phyloP scores from a whole-genome alignment of 2,329 filamentous ascomycete species.

The Cladosporium sp. region DNA sequence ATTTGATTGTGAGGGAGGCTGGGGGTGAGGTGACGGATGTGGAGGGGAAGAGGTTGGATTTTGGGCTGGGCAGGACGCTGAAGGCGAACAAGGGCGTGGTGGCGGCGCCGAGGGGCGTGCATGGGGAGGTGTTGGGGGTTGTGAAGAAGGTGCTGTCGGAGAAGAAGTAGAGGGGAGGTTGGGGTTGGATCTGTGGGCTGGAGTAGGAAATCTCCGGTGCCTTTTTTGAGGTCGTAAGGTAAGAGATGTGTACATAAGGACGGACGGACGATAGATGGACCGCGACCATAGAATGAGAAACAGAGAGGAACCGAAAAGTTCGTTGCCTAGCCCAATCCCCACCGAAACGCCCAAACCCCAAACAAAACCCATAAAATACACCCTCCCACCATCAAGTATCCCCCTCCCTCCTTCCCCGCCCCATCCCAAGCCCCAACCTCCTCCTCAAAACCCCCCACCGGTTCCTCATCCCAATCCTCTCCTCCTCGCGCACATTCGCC shows the following conservation, averaged over 20 bases:
- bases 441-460: conserved; percentile 3
- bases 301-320: neutral
- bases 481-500: neutral
- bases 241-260: neutral
- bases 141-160: conserved; percentile 70
- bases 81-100: conserved; percentile 90
- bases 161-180: conserved; percentile 27
- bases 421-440: neutral
- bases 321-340: too few relatives aligned
- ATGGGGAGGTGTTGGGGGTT: conserved; percentile 68
- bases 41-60: conserved; percentile 77
- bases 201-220: too few relatives aligned
- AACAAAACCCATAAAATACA: neutral
- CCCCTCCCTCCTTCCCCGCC: neutral
- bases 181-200: neutral
- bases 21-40: conserved; percentile 90
- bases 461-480: neutral
- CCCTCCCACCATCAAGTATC: neutral
- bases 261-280: neutral
- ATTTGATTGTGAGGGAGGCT: conserved; percentile 88
- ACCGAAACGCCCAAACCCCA: neutral
- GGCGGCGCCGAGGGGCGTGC: conserved; percentile 71
- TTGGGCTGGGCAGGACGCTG: conserved; percentile 77
- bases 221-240: too few relatives aligned
- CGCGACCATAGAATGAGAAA: neutral